These are phyloP conservation scores for Zasmidium cellare DNA, from an alignment of 2,329 filamentous ascomycete species.

Conservation along the genomic window DNA sequence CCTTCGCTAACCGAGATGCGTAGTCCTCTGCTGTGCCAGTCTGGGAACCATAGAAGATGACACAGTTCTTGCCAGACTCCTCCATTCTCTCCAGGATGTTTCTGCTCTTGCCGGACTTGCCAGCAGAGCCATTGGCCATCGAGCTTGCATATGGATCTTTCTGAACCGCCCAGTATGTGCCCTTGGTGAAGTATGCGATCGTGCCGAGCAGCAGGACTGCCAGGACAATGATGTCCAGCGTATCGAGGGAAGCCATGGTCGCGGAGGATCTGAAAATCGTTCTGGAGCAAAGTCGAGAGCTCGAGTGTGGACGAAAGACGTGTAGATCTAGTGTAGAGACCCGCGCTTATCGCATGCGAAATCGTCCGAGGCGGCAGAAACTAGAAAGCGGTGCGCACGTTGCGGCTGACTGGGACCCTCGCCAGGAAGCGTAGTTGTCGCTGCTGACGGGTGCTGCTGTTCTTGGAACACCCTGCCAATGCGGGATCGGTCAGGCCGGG, in stretches of 20 bases:
- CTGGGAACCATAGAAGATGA: slow-evolving; percentile 98
- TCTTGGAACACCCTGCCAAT: neutral
- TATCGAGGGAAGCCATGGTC: slow-evolving; percentile 92
- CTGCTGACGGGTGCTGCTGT: neutral
- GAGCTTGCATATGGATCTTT: slow-evolving; percentile 86
- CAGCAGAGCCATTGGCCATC: slow-evolving; percentile 64
- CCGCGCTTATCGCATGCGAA: neutral
- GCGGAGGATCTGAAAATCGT: neutral
- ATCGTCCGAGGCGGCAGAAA: neutral
- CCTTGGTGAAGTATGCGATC: slow-evolving; percentile 95
- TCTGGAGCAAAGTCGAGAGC: neutral
- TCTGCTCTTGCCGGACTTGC: slow-evolving; percentile 79
- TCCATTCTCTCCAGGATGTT: slow-evolving; percentile 97
- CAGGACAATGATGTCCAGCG: slow-evolving; percentile 91
- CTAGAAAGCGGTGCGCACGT: neutral
- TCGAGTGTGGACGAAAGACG: neutral
- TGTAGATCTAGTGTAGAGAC: neutral
- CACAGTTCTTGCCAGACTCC: slow-evolving; percentile 92
- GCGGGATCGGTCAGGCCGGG: neutral
- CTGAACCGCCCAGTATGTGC: slow-evolving; percentile 83
- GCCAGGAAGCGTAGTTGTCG: neutral
- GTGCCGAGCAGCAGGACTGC: slow-evolving; percentile 81
- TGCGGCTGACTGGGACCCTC: neutral
- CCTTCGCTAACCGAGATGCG: slow-evolving; percentile 91
- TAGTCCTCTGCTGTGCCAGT: slow-evolving; percentile 99